Percentiles rank a stretch among this genome's conserved stretches.
Evolutionary conservation across 2,329 filamentous ascomycete species (phyloP).

Genomic region (Amauroascus verrucosus): DNA sequence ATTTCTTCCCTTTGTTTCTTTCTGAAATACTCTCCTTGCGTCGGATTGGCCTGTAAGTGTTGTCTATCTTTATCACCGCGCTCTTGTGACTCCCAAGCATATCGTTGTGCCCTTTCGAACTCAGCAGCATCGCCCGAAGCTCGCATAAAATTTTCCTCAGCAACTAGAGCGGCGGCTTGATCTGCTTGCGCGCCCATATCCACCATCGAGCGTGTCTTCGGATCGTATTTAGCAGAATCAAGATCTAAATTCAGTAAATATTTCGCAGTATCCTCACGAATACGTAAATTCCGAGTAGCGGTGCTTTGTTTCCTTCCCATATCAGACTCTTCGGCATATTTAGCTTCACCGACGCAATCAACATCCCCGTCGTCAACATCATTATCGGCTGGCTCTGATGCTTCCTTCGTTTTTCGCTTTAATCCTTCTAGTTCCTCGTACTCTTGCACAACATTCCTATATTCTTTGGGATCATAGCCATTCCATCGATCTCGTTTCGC

Average conservation of each 20-base stretch:
- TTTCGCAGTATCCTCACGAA: constrained; percentile 94
- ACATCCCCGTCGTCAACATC: constrained; percentile 49
- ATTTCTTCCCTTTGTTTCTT: constrained; percentile 69
- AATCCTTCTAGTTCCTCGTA: constrained; percentile 78
- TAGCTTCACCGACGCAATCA: constrained; percentile 39
- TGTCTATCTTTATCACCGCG: constrained; percentile 64
- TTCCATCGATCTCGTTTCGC: constrained; percentile 98
- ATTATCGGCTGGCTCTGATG: constrained; percentile 44
- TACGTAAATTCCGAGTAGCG: constrained; percentile 76
- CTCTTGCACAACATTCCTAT: constrained; percentile 75
- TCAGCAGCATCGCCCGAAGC: constrained; percentile 84
- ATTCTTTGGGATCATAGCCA: constrained; percentile 86
- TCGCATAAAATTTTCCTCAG: constrained; percentile 85
- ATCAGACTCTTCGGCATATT: constrained; percentile 87
- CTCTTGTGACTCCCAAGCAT: constrained; percentile 95
- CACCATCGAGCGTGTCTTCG: constrained; percentile 85
- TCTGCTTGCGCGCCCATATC: constrained; percentile 72
- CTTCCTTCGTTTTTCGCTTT: constrained; percentile 44
- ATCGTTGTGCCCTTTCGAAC: constrained; percentile 78
- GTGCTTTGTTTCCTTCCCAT: constrained; percentile 92
- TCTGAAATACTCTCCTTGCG: constrained; percentile 72
- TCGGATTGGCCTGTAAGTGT: constrained; percentile 93
- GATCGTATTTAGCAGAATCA: constrained; percentile 95
- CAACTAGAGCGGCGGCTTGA: constrained; percentile 69
- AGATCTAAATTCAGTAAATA: constrained; percentile 91